Percentiles rank a stretch among this genome's conserved stretches.
These are phyloP conservation scores for Ogataea kodamae DNA, from an alignment of 805 yeast species.

Conservation along the genomic window DNA sequence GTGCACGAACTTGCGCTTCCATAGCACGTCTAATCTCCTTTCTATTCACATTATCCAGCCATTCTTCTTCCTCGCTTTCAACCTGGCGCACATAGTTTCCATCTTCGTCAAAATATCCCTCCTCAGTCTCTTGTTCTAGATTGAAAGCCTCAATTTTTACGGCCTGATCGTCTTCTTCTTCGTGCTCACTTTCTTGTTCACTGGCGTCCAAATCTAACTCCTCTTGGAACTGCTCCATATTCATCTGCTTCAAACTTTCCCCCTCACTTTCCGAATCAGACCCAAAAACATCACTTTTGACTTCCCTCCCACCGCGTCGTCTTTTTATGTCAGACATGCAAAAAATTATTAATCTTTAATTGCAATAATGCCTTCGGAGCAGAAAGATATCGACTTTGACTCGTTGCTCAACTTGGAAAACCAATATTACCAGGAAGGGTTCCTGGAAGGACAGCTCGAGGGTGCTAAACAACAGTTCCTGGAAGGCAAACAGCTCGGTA, in stretches of 20 bases:
- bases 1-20: conserved; percentile 21
- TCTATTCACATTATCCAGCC: conserved; percentile 23
- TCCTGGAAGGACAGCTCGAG: conserved; percentile 60
- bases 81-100: conserved; percentile 51
- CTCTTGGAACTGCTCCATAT: conserved; percentile 37
- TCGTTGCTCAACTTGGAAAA: conserved; percentile 59
- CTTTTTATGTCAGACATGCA: conserved; percentile 19
- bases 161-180: conserved; percentile 11
- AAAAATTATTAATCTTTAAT: conserved; percentile 1
- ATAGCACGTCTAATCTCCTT: conserved; percentile 26
- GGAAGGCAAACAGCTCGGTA: conserved; percentile 85
- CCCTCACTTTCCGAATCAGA: conserved; percentile 21
- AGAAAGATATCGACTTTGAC: conserved; percentile 47
- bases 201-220: conserved; percentile 13
- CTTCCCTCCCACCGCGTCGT: conserved; percentile 9
- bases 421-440: conserved; percentile 65
- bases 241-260: conserved; percentile 28
- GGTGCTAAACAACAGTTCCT: conserved; percentile 55
- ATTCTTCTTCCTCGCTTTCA: conserved; percentile 27
- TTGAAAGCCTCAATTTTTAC: conserved; percentile 61
- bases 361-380: conserved; percentile 20
- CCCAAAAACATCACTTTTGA: conserved; percentile 18
- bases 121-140: conserved; percentile 51
- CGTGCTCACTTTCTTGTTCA: conserved; percentile 7
- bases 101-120: conserved; percentile 57